Evolutionary conservation across 306 rosid genomes (phyloP).

Genomic region (Cucurbita moschata): DNA sequence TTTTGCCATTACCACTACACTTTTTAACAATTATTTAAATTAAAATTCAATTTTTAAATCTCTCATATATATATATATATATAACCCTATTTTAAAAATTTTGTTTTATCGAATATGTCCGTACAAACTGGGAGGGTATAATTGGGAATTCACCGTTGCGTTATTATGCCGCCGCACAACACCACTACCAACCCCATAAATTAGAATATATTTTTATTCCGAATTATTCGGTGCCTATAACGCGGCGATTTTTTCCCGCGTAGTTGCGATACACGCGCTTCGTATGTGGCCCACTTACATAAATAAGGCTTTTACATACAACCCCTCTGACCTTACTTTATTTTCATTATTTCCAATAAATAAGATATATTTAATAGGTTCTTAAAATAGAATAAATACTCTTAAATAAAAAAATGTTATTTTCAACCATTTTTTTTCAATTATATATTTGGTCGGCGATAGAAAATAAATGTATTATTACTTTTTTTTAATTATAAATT

Average conservation of each 20-base stretch:
- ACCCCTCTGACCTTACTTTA: background rate
- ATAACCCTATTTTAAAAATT: too few relatives aligned
- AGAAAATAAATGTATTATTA: too few relatives aligned
- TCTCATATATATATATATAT: too few relatives aligned
- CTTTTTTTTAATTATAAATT: too few relatives aligned
- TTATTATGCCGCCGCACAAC: too few relatives aligned
- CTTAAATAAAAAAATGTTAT: background rate
- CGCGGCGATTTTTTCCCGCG: background rate
- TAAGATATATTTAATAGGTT: background rate
- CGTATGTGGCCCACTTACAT: background rate
- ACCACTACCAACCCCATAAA: background rate
- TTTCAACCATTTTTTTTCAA: background rate
- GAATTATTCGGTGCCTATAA: background rate
- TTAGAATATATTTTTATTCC: background rate
- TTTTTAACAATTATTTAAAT: too few relatives aligned
- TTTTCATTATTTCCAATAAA: background rate
- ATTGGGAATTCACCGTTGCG: background rate
- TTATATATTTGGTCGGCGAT: too few relatives aligned
- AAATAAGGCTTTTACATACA: background rate
- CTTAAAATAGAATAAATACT: background rate
- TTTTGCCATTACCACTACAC: too few relatives aligned
- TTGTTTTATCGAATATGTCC: too few relatives aligned
- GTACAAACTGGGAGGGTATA: background rate
- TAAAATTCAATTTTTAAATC: too few relatives aligned
- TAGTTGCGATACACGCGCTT: background rate